A percentile compares a stretch with the other conserved stretches of the same genome.
These are phyloP conservation scores for Plantago major DNA, from an alignment of 257 asterid species.

Conservation along the genomic window DNA sequence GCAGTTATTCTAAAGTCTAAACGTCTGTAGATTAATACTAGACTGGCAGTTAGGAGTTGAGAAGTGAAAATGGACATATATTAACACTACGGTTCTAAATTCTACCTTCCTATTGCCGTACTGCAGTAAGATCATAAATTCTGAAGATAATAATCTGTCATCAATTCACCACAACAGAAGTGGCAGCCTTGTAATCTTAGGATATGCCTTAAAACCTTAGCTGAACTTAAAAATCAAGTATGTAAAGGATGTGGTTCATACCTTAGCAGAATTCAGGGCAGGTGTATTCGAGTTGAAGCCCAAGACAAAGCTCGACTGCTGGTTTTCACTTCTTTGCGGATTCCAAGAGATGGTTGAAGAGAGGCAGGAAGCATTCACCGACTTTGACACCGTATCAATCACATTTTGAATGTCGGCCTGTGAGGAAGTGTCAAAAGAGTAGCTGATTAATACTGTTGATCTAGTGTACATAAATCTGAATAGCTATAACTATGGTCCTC, in stretches of 20 bases:
- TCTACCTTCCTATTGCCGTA: no score
- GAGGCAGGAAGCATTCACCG: slow-evolving; percentile 52
- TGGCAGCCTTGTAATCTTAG: no score
- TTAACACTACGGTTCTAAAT: background rate
- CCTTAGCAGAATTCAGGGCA: slow-evolving; percentile 83
- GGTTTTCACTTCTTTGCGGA: slow-evolving; percentile 62
- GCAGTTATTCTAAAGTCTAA: background rate
- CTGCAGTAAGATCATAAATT: background rate
- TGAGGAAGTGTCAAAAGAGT: slow-evolving; percentile 7
- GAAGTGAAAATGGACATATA: background rate
- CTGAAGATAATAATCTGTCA: no score
- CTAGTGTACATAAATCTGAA: background rate
- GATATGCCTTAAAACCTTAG: no score
- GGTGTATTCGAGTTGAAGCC: slow-evolving; percentile 70
- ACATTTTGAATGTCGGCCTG: slow-evolving; percentile 89
- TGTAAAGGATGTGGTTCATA: slow-evolving; percentile 22
- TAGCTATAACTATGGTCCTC: slow-evolving; percentile 1
- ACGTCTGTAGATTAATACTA: background rate
- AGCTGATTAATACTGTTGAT: background rate
- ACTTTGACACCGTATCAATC: slow-evolving; percentile 68
- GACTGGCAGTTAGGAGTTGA: background rate
- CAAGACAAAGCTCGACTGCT: slow-evolving; percentile 68
- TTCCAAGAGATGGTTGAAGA: slow-evolving; percentile 91
- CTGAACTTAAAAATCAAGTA: background rate
- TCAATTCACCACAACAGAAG: no score